phyloP scores from a whole-genome alignment of 176 grass and related monocot genomes.

The Lolium multiflorum region DNA sequence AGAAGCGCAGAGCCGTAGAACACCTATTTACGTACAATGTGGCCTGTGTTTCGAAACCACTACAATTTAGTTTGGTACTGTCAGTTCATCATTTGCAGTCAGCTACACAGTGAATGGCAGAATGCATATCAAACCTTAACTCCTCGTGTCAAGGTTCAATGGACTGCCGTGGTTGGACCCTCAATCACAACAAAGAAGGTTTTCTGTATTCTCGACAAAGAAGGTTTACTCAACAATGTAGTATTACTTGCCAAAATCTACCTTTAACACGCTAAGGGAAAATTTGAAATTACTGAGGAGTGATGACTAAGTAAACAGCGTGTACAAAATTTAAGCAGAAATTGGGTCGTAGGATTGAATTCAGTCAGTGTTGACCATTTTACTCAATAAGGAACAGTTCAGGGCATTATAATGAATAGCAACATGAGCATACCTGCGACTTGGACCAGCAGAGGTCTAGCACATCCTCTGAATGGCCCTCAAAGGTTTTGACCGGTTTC shows the following conservation, averaged over 20 bases:
- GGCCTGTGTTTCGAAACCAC: not conserved
- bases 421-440: slow-evolving; percentile 65
- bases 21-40: not conserved
- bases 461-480: slow-evolving; percentile 80
- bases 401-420: not conserved
- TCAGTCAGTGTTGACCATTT: slow-evolving; percentile 3
- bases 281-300: not conserved
- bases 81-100: not conserved
- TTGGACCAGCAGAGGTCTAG: slow-evolving; percentile 99
- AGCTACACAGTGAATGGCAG: not conserved
- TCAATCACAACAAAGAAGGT: not conserved
- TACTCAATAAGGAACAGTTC: slow-evolving; percentile 14
- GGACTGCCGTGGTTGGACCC: not conserved
- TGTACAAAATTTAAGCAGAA: slow-evolving; percentile 30
- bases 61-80: not conserved
- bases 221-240: not conserved
- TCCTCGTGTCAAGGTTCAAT: not conserved
- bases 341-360: not conserved
- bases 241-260: not conserved
- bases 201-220: not conserved
- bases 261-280: not conserved
- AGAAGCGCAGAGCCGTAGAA: not conserved
- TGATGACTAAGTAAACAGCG: not conserved
- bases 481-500: slow-evolving; percentile 77
- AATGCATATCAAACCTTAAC: not conserved